Evolutionary conservation across 2,329 filamentous ascomycete species (phyloP), one percentile per base, ranked within the genome.

Genomic region (Sphaceloma murrayae): DNA sequence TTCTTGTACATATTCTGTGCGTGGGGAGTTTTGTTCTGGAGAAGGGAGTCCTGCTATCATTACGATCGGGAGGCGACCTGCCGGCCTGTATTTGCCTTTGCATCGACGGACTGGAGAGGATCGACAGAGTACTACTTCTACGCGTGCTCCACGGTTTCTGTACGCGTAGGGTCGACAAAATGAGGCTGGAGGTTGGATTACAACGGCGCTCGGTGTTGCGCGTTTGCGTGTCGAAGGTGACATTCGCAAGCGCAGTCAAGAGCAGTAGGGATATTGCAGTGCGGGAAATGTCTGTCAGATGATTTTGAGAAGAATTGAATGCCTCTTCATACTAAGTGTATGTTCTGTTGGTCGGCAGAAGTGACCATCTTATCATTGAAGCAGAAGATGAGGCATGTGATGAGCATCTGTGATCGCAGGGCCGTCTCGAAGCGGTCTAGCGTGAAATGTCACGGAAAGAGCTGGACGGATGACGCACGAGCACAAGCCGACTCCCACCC

Each of bases 11-110:
- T 27, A 27, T 27, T 27, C 24, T 27, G 24, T 27, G 24, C 24
- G 6, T 27, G 24, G 24, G 24, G 11, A 11, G 24, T 27, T 27
- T 11, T 27, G 11, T 27, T 27, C 7, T 27, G 6, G 31, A 33
- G 31, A 33, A 16, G n/a, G 4, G 13, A 16, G 31, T 4, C 7
- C 6, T 3, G n/a, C 14, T 13, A 4, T 4, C 5, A 17, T 3
- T 7, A 8, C 6, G 10, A 33, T 33, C 14, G 27, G 8, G 10
- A 38, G 11, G 11, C n/a, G n/a, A n/a, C n/a, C n/a, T n/a, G n/a
- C n/a, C n/a, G n/a, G n/a, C n/a, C n/a, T 38, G 34, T 38, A 38
- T 14, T 24, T 38, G 27, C 34, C 4, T 26, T 33, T 33, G 5
- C n/a, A n/a, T n/a, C n/a, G n/a, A n/a, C n/a, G n/a, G 24, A 7